Evolutionary conservation across 2,329 filamentous ascomycete genomes (phyloP).

Genomic region (Claviceps arundinis): DNA sequence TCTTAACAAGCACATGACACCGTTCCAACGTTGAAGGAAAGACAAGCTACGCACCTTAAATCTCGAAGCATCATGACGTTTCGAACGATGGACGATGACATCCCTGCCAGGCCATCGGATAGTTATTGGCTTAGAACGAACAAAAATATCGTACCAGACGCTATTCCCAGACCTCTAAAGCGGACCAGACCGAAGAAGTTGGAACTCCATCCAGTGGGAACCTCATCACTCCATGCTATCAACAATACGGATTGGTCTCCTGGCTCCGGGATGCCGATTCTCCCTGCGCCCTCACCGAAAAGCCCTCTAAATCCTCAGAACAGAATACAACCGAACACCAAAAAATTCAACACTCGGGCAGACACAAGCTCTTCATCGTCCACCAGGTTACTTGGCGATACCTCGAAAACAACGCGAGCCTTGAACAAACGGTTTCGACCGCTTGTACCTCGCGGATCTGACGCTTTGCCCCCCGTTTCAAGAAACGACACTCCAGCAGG

Average conservation of each 20-base stretch:
- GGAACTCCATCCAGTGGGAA: conserved; percentile 9
- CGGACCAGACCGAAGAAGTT: conserved; percentile 11
- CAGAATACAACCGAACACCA: conserved; percentile 19
- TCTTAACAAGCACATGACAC: not conserved
- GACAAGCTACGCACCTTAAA: conserved; percentile 11
- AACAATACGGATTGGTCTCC: too few species aligned
- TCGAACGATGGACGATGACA: conserved; percentile 25
- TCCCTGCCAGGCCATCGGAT: conserved; percentile 27
- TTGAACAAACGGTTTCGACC: not conserved
- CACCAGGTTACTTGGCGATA: conserved; percentile 20
- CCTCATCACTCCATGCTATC: conserved; percentile 8
- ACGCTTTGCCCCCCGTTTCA: conserved; percentile 22
- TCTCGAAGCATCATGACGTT: conserved; percentile 29
- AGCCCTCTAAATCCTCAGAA: conserved; percentile 25
- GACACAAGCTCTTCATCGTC: conserved; percentile 22
- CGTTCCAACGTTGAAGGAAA: conserved; percentile 8
- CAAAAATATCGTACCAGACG: conserved; percentile 11
- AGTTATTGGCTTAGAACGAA: conserved; percentile 17
- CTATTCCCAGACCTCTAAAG: conserved; percentile 13
- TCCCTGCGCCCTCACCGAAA: conserved; percentile 9
- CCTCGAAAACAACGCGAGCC: conserved; percentile 18
- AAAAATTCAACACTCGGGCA: conserved; percentile 18
- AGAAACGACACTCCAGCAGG: conserved; percentile 28
- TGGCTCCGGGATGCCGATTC: conserved; percentile 14
- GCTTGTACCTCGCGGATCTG: conserved; percentile 22